Evolutionary conservation across 306 rosid species (phyloP).

Genomic region (Rosa multiflora): DNA sequence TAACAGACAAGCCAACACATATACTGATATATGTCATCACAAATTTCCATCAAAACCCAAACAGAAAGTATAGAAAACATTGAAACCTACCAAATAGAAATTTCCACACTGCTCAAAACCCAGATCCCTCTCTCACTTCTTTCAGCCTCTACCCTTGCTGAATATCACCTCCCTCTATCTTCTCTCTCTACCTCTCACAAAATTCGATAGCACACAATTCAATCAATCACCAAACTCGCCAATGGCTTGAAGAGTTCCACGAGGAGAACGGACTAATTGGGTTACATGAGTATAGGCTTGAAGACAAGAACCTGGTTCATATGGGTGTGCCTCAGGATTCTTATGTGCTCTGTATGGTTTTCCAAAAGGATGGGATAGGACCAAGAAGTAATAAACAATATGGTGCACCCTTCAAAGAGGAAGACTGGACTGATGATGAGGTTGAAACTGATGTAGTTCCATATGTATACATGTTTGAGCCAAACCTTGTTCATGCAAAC

Average conservation of each 20-base stretch:
- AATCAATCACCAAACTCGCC: too few relatives aligned
- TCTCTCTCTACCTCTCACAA: too few relatives aligned
- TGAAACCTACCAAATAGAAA: too few relatives aligned
- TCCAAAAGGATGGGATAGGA: slow-evolving; percentile 66
- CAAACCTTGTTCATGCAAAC: background rate
- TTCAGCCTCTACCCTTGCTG: too few relatives aligned
- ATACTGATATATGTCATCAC: too few relatives aligned
- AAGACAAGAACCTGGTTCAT: slow-evolving; percentile 34
- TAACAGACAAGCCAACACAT: too few relatives aligned
- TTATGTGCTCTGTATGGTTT: slow-evolving; percentile 61
- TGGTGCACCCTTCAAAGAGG: slow-evolving; percentile 60
- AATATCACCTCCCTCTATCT: too few relatives aligned
- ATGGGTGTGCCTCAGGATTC: slow-evolving; percentile 49
- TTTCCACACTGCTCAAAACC: too few relatives aligned
- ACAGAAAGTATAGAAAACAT: too few relatives aligned
- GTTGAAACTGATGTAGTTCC: slow-evolving; percentile 34
- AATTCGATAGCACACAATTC: too few relatives aligned
- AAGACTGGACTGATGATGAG: slow-evolving; percentile 57
- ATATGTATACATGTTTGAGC: slow-evolving; percentile 13
- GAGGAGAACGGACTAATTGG: slow-evolving; percentile 77
- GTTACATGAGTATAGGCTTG: slow-evolving; percentile 80
- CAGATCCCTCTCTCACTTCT: too few relatives aligned
- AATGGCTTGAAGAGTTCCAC: slow-evolving; percentile 27
- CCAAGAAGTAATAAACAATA: slow-evolving; percentile 67
- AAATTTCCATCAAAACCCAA: too few relatives aligned